Percentiles rank a stretch among this genome's conserved stretches.
Conservation (phyloP, 148 eudicot genomes). For the Vaccinium vitisidaea region DNA sequence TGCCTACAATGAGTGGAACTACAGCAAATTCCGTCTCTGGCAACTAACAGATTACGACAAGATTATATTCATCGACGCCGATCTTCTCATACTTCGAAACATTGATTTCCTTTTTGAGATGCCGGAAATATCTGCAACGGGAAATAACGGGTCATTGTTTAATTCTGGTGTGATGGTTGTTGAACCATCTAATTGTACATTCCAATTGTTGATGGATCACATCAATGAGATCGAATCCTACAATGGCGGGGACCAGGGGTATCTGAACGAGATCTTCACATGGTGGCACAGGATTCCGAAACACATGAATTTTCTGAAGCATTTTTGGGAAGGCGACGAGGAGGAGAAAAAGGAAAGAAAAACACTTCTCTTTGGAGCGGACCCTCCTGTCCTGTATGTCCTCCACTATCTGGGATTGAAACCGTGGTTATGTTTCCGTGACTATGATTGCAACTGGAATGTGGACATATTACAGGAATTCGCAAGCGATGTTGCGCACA, state of each 20-base stretch:
- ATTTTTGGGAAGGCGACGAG: conserved; percentile 82
- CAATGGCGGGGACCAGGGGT: conserved; percentile 96
- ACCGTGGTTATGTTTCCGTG: conserved; percentile 90
- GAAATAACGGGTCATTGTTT: conserved; percentile 79
- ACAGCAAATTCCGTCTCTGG: conserved; percentile 96
- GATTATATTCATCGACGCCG: conserved; percentile 92
- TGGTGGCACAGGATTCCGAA: conserved; percentile 96
- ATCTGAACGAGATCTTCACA: conserved; percentile 84
- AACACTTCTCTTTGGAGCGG: conserved; percentile 65
- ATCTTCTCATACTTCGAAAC: conserved; percentile 75
- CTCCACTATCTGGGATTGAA: conserved; percentile 82
- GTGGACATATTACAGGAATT: conserved; percentile 66
- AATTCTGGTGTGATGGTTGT: conserved; percentile 96
- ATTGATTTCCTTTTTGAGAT: conserved; percentile 75
- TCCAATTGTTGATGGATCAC: conserved; percentile 80
- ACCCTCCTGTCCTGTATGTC: conserved; percentile 79
- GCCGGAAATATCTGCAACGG: conserved; percentile 81
- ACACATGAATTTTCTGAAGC: conserved; percentile 83
- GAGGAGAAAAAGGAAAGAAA: conserved; percentile 69
- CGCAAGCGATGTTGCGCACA: conserved; percentile 85
- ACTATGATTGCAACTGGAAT: conserved; percentile 96
- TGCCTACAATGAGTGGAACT: conserved; percentile 95
- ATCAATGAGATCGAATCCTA: conserved; percentile 78
- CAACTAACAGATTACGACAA: conserved; percentile 91
- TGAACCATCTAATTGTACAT: conserved; percentile 91